Conservation (phyloP, 495 filamentous ascomycete genomes). For the Aspergillus sparsus region DNA sequence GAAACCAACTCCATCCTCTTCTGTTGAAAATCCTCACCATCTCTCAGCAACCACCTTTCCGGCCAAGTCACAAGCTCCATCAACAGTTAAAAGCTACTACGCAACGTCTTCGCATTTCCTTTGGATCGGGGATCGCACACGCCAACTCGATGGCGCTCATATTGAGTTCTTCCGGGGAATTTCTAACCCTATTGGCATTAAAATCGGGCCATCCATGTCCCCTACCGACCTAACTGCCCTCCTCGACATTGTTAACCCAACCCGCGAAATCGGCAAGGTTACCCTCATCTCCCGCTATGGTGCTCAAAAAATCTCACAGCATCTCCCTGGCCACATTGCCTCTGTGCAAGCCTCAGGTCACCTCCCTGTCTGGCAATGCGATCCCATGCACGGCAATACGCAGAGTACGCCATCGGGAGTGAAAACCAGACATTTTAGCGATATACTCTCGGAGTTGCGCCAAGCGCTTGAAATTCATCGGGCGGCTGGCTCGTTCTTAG, state of each 20-base stretch:
- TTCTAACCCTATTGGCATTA: conserved; percentile 92
- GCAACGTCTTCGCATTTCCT: conserved; percentile 96
- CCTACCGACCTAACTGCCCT: conserved; percentile 70
- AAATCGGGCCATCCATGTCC: conserved; percentile 85
- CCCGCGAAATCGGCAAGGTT: conserved; percentile 80
- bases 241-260: conserved; percentile 82
- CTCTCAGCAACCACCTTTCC: conserved; percentile 9
- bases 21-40: background rate
- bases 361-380: conserved; percentile 92
- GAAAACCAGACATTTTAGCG: conserved; percentile 86
- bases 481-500: conserved; percentile 77
- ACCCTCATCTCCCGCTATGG: conserved; percentile 97
- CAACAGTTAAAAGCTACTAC: conserved; percentile 56
- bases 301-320: conserved; percentile 63
- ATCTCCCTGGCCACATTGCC: conserved; percentile 80
- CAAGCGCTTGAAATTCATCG: conserved; percentile 81
- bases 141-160: conserved; percentile 88
- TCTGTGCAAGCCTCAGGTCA: conserved; percentile 75
- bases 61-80: conserved; percentile 11
- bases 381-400: conserved; percentile 91
- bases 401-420: conserved; percentile 64
- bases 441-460: conserved; percentile 82
- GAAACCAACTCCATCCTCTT: conserved; percentile 50
- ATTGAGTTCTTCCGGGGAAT: conserved; percentile 97
- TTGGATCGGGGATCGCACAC: conserved; percentile 96